Evolutionary conservation across 2,329 filamentous ascomycete genomes (phyloP).

Genomic region (Pyrenophora teres): DNA sequence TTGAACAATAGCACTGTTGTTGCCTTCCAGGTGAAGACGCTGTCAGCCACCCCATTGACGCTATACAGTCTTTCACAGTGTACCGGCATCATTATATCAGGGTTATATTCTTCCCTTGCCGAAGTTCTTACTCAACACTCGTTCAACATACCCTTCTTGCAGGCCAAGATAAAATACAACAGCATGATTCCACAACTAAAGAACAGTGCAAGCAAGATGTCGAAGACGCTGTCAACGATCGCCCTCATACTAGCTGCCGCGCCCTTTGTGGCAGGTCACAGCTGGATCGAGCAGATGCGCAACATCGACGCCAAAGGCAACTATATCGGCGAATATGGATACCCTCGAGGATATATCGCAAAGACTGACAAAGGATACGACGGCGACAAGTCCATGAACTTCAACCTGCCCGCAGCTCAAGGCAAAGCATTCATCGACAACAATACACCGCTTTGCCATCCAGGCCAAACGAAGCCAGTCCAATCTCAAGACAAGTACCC

Average conservation of each 20-base stretch:
- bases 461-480: constrained; percentile 61
- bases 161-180: constrained; percentile 6
- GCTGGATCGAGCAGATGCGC: constrained; percentile 79
- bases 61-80: constrained; percentile 17
- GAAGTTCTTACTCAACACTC: constrained; percentile 1
- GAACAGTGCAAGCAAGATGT: constrained; percentile 23
- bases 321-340: constrained; percentile 73
- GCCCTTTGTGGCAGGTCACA: constrained; percentile 57
- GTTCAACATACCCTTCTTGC: constrained; percentile 3
- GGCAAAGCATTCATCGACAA: constrained; percentile 53
- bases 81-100: constrained; percentile 12
- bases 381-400: constrained; percentile 60
- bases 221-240: constrained; percentile 16
- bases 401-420: constrained; percentile 58
- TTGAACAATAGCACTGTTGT: constrained; percentile 39
- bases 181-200: neutral
- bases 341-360: constrained; percentile 70
- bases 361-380: constrained; percentile 62
- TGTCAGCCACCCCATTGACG: constrained; percentile 20
- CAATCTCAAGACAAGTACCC: constrained; percentile 62
- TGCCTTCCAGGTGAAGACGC: constrained; percentile 30
- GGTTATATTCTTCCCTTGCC: constrained; percentile 1
- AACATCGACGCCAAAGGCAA: constrained; percentile 74
- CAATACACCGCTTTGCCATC: constrained; percentile 66
- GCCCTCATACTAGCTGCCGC: constrained; percentile 25